Percentiles rank a stretch among this genome's conserved stretches.
Conservation (phyloP, 2,329 filamentous ascomycete species). For the Shiraia bambusicola region DNA sequence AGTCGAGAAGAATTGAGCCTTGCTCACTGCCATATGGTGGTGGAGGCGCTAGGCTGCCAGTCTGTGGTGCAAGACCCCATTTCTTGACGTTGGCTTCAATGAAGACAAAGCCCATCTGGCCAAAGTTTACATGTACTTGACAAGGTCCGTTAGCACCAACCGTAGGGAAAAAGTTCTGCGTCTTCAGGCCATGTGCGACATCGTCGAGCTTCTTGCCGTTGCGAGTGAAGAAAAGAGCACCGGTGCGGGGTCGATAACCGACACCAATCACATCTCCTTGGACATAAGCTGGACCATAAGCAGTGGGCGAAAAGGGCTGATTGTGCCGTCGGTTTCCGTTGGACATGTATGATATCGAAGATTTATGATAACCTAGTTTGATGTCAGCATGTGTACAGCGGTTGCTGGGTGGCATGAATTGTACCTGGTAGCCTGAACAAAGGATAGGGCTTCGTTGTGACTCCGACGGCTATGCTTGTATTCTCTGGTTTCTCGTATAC, state of each 20-base stretch:
- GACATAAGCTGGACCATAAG: slow-evolving; percentile 80
- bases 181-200: slow-evolving; percentile 86
- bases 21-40: slow-evolving; percentile 97
- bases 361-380: slow-evolving; percentile 78
- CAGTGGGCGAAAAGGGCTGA: slow-evolving; percentile 79
- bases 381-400: slow-evolving; percentile 17
- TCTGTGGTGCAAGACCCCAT: slow-evolving; percentile 96
- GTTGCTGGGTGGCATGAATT: slow-evolving; percentile 26
- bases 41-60: slow-evolving; percentile 88
- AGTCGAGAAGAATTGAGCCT: slow-evolving; percentile 90
- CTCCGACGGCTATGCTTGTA: slow-evolving; percentile 84
- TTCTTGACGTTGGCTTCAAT: slow-evolving; percentile 99
- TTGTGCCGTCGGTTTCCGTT: slow-evolving; percentile 85
- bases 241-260: slow-evolving; percentile 90
- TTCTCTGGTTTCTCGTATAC: slow-evolving; percentile 95
- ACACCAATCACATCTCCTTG: slow-evolving; percentile 96
- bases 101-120: slow-evolving; percentile 96
- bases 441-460: slow-evolving; percentile 96
- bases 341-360: slow-evolving; percentile 88
- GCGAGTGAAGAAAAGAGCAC: slow-evolving; percentile 95
- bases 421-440: slow-evolving; percentile 89
- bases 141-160: slow-evolving; percentile 95
- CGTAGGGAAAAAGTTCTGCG: slow-evolving; percentile 96
- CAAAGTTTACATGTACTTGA: slow-evolving; percentile 93
- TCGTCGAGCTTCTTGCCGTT: slow-evolving; percentile 98